Evolutionary conservation across 2,329 filamentous ascomycete species (phyloP).

Genomic region (Arthrobotrys sinensis): DNA sequence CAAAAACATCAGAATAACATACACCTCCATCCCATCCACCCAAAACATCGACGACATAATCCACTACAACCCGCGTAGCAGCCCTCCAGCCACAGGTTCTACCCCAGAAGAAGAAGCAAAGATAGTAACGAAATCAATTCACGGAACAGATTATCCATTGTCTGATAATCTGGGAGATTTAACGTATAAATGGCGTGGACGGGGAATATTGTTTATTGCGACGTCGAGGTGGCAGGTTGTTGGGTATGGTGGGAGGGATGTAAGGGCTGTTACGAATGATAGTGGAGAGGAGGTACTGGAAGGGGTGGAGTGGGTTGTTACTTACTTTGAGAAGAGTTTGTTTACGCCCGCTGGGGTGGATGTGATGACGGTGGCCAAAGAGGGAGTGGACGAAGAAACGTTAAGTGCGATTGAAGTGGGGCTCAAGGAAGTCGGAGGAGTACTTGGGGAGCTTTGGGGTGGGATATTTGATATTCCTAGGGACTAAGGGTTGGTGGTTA

Average conservation of each 20-base stretch:
- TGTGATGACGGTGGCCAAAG: slow-evolving; percentile 78
- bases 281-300: slow-evolving; percentile 60
- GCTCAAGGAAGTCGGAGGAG: slow-evolving; percentile 70
- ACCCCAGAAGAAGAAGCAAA: slow-evolving; percentile 1
- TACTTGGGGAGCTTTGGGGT: slow-evolving; percentile 72
- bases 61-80: slow-evolving; percentile 71
- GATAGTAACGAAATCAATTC: slow-evolving; percentile 42
- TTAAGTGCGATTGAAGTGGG: slow-evolving; percentile 73
- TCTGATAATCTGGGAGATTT: slow-evolving; percentile 62
- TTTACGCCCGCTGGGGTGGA: slow-evolving; percentile 88
- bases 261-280: slow-evolving; percentile 63
- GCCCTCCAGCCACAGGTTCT: slow-evolving; percentile 5
- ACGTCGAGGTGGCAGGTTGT: slow-evolving; percentile 85
- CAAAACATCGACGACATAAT: slow-evolving; percentile 78
- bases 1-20: slow-evolving; percentile 85
- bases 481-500: slow-evolving; percentile 11
- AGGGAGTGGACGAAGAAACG: slow-evolving; percentile 75
- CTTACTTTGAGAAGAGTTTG: slow-evolving; percentile 85
- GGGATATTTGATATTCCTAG: slow-evolving; percentile 69
- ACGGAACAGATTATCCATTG: slow-evolving; percentile 66
- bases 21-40: slow-evolving; percentile 72
- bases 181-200: slow-evolving; percentile 83
- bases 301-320: slow-evolving; percentile 79
- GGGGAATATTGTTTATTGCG: slow-evolving; percentile 80
- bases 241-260: slow-evolving; percentile 77